A percentile compares a stretch with the other conserved stretches of the same genome.
phyloP scores from a whole-genome alignment of 140 eudicot genomes.

The Flaveria floridana region DNA sequence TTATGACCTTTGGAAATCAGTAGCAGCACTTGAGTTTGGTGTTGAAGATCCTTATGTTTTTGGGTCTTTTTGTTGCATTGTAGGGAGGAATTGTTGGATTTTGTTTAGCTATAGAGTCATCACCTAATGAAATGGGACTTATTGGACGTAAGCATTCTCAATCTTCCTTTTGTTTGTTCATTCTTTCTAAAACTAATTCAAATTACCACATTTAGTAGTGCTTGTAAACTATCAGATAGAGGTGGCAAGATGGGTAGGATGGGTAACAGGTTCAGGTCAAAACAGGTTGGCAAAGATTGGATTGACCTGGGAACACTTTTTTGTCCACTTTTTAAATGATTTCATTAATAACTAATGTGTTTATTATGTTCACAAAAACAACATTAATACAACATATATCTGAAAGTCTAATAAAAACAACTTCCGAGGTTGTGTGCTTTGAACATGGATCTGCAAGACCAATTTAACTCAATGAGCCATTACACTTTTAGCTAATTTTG shows the following conservation, averaged over 20 bases:
- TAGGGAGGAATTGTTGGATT: conserved; percentile 83
- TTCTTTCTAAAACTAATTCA: conserved; percentile 10
- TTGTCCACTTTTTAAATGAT: neutral
- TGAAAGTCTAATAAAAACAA: neutral
- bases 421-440: conserved; percentile 7
- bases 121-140: conserved; percentile 48
- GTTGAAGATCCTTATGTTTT: neutral
- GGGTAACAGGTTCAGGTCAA: neutral
- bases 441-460: neutral
- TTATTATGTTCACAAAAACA: neutral
- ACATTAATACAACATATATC: neutral
- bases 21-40: conserved; percentile 15
- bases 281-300: neutral
- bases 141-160: conserved; percentile 75
- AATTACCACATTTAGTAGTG: neutral
- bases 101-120: conserved; percentile 74
- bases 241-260: conserved; percentile 2
- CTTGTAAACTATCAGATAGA: conserved; percentile 13
- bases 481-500: conserved; percentile 12
- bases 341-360: neutral
- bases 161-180: conserved; percentile 2
- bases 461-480: neutral
- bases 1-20: neutral
- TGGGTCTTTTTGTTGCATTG: conserved; percentile 27
- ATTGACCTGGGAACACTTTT: neutral